Conservation (phyloP, 495 filamentous ascomycete genomes). For the Rostrohypoxylon terebratum region DNA sequence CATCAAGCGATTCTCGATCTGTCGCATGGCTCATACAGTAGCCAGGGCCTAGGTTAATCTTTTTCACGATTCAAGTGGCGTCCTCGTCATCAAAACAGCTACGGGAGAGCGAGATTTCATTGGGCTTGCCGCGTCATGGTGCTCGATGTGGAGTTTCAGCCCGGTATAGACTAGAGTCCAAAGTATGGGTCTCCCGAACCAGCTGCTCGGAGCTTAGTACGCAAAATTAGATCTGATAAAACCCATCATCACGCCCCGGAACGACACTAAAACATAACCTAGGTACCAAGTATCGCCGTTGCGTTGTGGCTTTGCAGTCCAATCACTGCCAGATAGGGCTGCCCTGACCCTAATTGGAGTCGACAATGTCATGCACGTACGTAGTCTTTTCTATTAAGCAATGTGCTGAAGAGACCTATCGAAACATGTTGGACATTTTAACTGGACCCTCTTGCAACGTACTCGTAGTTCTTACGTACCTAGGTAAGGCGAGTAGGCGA, state of each 20-base stretch:
- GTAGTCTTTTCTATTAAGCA: neutral
- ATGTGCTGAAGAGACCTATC: neutral
- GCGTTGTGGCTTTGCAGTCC: constrained; percentile 4
- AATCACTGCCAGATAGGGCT: constrained; percentile 1
- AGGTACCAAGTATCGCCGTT: neutral
- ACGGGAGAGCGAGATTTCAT: constrained; percentile 1
- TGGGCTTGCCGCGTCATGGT: constrained; percentile 14
- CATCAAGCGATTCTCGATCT: neutral
- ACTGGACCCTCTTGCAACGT: neutral
- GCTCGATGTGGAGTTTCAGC: constrained; percentile 15
- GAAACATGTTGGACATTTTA: constrained; percentile 1
- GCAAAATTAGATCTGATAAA: constrained; percentile 7
- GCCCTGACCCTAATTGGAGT: neutral
- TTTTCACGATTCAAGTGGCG: neutral
- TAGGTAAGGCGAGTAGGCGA: neutral
- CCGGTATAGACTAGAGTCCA: neutral
- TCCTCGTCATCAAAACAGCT: constrained; percentile 14
- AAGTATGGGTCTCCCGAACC: constrained; percentile 8
- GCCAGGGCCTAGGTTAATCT: neutral
- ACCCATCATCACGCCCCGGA: neutral
- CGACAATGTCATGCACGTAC: constrained; percentile 3
- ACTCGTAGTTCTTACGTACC: constrained; percentile 10
- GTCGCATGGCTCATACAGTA: neutral
- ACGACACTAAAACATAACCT: neutral
- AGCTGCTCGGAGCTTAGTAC: neutral